Base-by-base conservation (phyloP, 2,329 filamentous ascomycete genomes). In the Atkinsonella texensis region DNA sequence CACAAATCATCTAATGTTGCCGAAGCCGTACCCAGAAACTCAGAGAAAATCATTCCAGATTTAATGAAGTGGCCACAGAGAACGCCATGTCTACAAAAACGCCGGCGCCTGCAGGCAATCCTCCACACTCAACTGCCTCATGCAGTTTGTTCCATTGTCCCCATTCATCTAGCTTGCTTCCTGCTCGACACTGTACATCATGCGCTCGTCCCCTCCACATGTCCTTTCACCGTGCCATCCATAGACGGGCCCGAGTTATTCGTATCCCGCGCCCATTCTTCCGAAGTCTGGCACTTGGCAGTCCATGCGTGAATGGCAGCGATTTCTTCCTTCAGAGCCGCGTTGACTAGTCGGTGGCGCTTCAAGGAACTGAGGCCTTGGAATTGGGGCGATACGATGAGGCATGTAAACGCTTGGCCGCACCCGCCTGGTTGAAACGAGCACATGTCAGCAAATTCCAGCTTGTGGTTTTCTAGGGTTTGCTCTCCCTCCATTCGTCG, bases 261-360 rank as follows among this genome's bases (percentile, higher is more conserved):
- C 59, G 63, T 67, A 68, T 85, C 79, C 68, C 80, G 82, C 70
- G 87, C 80, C 82, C 86, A 95, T 72, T 96, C 88, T 62, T 89
- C 87, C 0, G 88, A 87, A 9, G 90, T 96, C 72, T 89, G 86
- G 67, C 90, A 95, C 70, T 89, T 94, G 31, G 89, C 88, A 52
- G 88, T 94, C 90, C 90, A 96, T 40, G 90, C 90, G 72, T 96
- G 90, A 60, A 96, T 95, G 57, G 79, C 80, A 15, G 87, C 87
- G 65, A 96, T 95, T 71, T 96, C 89, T 46, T 84, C 79, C 72
- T 89, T 91, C 60, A 96, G 74, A 5, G 83, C 82, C 15, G 77
- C 77, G 69, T 96, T 95, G 60, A 95, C 89, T 56, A 94, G 76
- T 43, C 90, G 83, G 69, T 95, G 88, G 52, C 90, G 80, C 65